Evolutionary conservation across 805 yeast genomes (phyloP), one percentile per base, ranked within the genome.

Genomic region (Ogataea ganodermae): DNA sequence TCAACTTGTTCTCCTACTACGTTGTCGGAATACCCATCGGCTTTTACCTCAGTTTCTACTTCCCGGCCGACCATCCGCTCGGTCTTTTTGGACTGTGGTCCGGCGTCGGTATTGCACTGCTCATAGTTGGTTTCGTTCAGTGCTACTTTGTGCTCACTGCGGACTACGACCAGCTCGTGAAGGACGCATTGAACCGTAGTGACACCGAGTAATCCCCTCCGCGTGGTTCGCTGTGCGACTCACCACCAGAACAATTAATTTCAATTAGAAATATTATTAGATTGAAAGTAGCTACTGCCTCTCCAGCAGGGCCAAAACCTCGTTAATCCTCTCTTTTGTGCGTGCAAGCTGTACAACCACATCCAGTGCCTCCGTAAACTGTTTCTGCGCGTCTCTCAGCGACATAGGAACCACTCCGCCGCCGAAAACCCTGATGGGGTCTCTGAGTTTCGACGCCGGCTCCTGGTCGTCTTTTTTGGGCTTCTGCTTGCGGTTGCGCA

Each of bases 11-110:
- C 21, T 74, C 83, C 0, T 88, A 88, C 65, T 88, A 88, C 63
- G 72, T 78, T 2, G 63, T 85, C 51, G 92, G 89, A 1, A 67
- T 86, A 35, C 95, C 95, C 0, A 55, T 83, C 20, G 85, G 88
- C 0, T 70, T 80, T 26, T 56, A 74, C 14, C 69, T 86, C n/a
- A 83, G 88, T 22, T 80, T 79, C 60, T 59, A 66, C 14, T 69
- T 68, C 21, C 74, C 76, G 16, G 23, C 40, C 13, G 60, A 41
- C 27, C 50, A 56, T 46, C 61, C 66, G 3, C 60, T 76, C 51
- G 78, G 79, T 12, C 48, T 67, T 16, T 42, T 52, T 39, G 71
- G 71, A 2, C 51, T 78, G 16, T 71, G 71, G 71, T 40, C 48
- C 16, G 71, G 71, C 47, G 62, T 65, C 40, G 66, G 62, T 2